Percentiles rank a stretch among this genome's conserved stretches.
Conservation (phyloP, 495 filamentous ascomycete species). For the Antarctomyces pellizariae region DNA sequence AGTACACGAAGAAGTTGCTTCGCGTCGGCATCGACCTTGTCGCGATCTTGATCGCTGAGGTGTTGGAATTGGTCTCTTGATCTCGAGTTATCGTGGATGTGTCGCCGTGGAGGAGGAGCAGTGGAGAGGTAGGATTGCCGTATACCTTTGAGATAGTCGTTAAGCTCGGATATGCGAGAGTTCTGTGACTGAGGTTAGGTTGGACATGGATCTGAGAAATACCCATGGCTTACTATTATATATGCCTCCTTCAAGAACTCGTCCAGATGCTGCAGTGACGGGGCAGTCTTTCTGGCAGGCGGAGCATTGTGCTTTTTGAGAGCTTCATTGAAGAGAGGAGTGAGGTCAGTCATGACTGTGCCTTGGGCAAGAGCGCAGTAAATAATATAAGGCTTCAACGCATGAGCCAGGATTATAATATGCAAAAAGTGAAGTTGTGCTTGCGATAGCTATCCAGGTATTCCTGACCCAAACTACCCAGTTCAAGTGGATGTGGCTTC, state of each 20-base stretch:
- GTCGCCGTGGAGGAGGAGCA: slow-evolving; percentile 26
- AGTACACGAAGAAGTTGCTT: slow-evolving; percentile 67
- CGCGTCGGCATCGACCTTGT: slow-evolving; percentile 63
- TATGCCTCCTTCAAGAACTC: slow-evolving; percentile 93
- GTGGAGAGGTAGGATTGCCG: slow-evolving; percentile 82
- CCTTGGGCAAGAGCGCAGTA: too few relatives aligned
- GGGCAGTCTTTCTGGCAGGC: slow-evolving; percentile 17
- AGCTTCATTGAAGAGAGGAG: slow-evolving; percentile 42
- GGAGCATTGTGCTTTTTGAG: slow-evolving; percentile 31
- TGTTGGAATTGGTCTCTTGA: slow-evolving; percentile 16
- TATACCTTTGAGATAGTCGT: slow-evolving; percentile 52
- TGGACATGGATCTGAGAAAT: slow-evolving; percentile 2
- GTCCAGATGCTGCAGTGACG: slow-evolving; percentile 34
- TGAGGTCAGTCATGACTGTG: slow-evolving; percentile 41
- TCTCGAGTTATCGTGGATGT: slow-evolving; percentile 14
- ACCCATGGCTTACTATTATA: slow-evolving; percentile 43
- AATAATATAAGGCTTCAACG: too few relatives aligned
- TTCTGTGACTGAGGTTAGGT: slow-evolving; percentile 31
- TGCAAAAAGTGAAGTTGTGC: too few relatives aligned
- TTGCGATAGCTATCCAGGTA: too few relatives aligned
- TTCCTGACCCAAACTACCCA: too few relatives aligned
- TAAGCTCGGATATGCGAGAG: slow-evolving; percentile 56
- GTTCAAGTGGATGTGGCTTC: too few relatives aligned
- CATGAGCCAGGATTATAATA: too few relatives aligned
- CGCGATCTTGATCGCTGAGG: slow-evolving; percentile 45